Conservation (phyloP, 2,329 filamentous ascomycete genomes). For the Calonectria hawksworthii region DNA sequence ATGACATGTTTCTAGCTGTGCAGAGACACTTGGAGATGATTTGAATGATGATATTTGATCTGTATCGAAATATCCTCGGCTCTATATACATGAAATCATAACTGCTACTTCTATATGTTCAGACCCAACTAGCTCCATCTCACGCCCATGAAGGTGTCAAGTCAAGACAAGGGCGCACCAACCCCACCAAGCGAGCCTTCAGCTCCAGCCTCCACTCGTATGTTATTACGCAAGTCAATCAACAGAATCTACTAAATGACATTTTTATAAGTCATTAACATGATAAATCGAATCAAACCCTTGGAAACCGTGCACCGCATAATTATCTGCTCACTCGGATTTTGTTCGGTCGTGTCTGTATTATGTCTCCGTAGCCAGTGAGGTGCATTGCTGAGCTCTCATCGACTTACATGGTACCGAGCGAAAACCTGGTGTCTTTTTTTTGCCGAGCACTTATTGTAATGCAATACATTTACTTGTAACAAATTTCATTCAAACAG, state of each 20-base stretch:
- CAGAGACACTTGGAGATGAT: neutral
- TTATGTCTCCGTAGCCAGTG: neutral
- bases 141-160: slow-evolving; percentile 16
- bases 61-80: neutral
- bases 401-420: neutral
- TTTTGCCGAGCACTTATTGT: neutral
- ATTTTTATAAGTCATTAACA: neutral
- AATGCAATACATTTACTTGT: neutral
- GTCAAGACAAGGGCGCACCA: slow-evolving; percentile 23
- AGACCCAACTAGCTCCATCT: neutral
- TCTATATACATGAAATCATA: neutral
- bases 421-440: neutral
- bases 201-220: neutral
- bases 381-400: neutral
- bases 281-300: neutral
- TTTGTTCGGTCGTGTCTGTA: neutral
- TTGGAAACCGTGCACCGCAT: neutral
- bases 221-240: neutral
- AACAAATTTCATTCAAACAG: neutral
- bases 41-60: neutral
- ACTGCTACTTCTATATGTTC: neutral
- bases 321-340: neutral
- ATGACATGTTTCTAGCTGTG: slow-evolving; percentile 24
- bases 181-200: neutral
- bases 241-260: neutral